Evolutionary conservation across 2,329 filamentous ascomycete species (phyloP).

Genomic region (Hymenoscyphus salicellus): DNA sequence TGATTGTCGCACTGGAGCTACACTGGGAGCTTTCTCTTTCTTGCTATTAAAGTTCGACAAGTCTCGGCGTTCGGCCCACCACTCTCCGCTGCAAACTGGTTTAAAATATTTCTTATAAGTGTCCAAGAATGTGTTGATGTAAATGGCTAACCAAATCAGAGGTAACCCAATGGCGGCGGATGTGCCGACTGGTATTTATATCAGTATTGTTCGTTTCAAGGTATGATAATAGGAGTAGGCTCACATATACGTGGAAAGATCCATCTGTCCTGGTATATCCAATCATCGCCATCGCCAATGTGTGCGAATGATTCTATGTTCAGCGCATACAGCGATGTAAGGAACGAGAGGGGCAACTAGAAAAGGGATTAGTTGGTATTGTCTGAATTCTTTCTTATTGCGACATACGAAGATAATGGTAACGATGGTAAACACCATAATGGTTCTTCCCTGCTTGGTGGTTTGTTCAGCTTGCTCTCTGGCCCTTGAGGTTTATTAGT

Average conservation of each 20-base stretch:
- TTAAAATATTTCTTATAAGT: not conserved
- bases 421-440: not conserved
- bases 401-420: not conserved
- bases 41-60: not conserved
- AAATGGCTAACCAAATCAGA: not conserved
- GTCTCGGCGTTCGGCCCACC: not conserved
- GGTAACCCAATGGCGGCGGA: not conserved
- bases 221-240: not conserved
- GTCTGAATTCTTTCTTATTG: not conserved
- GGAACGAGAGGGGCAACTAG: not conserved
- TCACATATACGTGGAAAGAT: not conserved
- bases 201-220: not conserved
- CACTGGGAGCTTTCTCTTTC: not conserved
- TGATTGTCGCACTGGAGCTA: not conserved
- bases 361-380: not conserved
- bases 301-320: not conserved
- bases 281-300: not conserved
- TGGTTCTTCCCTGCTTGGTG: not conserved
- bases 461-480: not conserved
- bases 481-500: not conserved
- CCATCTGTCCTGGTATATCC: not conserved
- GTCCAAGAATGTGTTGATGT: not conserved
- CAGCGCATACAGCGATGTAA: not conserved
- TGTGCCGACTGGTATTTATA: not conserved
- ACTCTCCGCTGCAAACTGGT: not conserved